These are phyloP conservation scores for Wickerhamomyces subpelliculosus DNA, from an alignment of 805 yeast genomes.

Conservation along the genomic window DNA sequence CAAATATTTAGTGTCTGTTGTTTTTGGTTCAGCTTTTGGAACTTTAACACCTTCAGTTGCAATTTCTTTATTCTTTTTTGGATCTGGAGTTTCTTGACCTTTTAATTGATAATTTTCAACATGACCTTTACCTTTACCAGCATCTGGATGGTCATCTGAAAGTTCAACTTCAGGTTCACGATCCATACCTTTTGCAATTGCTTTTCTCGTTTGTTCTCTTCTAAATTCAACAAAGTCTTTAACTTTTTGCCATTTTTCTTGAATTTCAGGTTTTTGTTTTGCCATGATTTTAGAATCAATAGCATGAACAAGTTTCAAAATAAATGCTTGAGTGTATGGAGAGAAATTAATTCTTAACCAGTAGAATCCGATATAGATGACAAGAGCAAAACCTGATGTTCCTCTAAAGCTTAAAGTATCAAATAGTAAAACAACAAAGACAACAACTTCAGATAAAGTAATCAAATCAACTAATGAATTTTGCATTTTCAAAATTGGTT, in stretches of 20 bases:
- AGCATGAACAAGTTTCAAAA: conserved; percentile 22
- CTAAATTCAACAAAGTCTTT: conserved; percentile 35
- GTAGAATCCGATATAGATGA: conserved; percentile 49
- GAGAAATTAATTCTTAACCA: conserved; percentile 64
- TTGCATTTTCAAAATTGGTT: conserved; percentile 32
- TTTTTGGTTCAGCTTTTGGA: neutral
- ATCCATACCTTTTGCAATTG: conserved; percentile 6
- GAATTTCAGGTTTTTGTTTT: conserved; percentile 20
- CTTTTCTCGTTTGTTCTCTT: conserved; percentile 28
- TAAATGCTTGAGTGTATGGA: conserved; percentile 30
- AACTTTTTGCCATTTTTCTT: conserved; percentile 30
- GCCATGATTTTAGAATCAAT: conserved; percentile 27
- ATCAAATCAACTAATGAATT: conserved; percentile 36
- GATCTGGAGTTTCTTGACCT: conserved; percentile 2
- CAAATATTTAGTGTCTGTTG: neutral
- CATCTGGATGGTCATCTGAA: neutral
- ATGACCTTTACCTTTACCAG: conserved; percentile 1
- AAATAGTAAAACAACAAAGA: conserved; percentile 44
- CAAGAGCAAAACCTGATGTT: conserved; percentile 63
- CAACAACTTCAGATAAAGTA: conserved; percentile 53
- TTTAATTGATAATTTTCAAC: conserved; percentile 4
- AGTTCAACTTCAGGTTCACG: conserved; percentile 4
- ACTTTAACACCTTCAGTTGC: neutral
- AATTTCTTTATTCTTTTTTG: neutral
- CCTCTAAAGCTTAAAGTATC: conserved; percentile 60